phyloP scores from a whole-genome alignment of 2,329 filamentous ascomycete genomes.

The Penicillium sp. region DNA sequence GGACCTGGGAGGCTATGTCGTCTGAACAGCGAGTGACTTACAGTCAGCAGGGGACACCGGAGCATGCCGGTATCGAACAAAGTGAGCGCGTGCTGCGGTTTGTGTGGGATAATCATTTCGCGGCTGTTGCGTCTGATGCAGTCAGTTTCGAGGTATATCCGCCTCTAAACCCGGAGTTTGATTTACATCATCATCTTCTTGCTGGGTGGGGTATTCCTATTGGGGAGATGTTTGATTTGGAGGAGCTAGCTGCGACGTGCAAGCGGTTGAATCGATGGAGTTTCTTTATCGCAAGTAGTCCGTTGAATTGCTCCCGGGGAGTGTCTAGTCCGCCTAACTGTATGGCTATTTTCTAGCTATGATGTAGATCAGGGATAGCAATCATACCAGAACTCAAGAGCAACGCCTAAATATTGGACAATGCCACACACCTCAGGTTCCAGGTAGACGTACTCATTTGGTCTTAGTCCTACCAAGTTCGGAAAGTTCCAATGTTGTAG shows the following conservation, averaged over 20 bases:
- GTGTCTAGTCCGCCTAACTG: constrained; percentile 46
- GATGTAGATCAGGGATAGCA: neutral
- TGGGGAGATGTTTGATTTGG: constrained; percentile 44
- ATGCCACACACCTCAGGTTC: too few species aligned
- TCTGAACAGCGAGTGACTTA: constrained; percentile 29
- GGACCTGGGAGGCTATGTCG: constrained; percentile 36
- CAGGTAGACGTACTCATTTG: too few species aligned
- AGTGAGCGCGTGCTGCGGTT: constrained; percentile 51
- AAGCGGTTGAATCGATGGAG: constrained; percentile 36
- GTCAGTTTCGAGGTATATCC: constrained; percentile 58
- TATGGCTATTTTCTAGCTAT: constrained; percentile 42
- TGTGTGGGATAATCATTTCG: constrained; percentile 60
- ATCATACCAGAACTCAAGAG: neutral
- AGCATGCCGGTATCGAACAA: constrained; percentile 41
- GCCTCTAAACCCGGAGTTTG: constrained; percentile 32
- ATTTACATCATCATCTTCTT: constrained; percentile 39
- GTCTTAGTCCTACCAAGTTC: too few species aligned
- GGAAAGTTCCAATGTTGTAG: too few species aligned
- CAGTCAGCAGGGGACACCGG: constrained; percentile 31
- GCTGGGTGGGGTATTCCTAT: constrained; percentile 42
- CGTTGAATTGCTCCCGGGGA: constrained; percentile 39
- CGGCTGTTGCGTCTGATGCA: constrained; percentile 59
- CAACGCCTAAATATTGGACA: too few species aligned
- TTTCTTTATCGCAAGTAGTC: constrained; percentile 42
- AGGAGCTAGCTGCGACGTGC: constrained; percentile 36